phyloP scores from a whole-genome alignment of 176 grass and related monocot genomes.

The Ampelocalamus luodianensis region DNA sequence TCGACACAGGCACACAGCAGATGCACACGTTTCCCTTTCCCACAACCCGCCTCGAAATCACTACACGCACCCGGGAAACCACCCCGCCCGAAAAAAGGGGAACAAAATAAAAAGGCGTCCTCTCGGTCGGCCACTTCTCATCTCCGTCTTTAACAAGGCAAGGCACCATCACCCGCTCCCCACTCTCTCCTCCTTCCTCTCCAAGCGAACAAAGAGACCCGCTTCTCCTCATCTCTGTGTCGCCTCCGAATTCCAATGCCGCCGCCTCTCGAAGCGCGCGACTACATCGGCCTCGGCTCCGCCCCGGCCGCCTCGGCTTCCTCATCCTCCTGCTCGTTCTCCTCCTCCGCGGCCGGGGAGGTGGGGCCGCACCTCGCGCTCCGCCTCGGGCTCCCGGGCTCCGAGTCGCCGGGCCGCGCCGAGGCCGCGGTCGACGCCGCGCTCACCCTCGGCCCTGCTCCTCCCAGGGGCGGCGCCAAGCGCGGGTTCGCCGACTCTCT shows the following conservation, averaged over 20 bases:
- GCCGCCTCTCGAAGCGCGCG: conserved; percentile 54
- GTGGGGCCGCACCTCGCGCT: conserved; percentile 54
- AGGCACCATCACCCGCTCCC: background rate
- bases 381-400: conserved; percentile 59
- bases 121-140: conserved; percentile 56
- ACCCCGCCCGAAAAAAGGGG: conserved; percentile 37
- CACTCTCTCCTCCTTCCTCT: background rate
- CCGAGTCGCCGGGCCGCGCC: conserved; percentile 30
- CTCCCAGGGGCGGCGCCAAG: conserved; percentile 45
- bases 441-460: conserved; percentile 48
- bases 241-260: conserved; percentile 15
- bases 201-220: conserved; percentile 9
- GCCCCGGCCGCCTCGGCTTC: background rate
- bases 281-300: conserved; percentile 52
- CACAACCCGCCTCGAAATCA: background rate
- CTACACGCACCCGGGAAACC: conserved; percentile 39
- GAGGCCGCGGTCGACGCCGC: conserved; percentile 44
- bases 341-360: background rate
- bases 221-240: too few relatives aligned
- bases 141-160: background rate
- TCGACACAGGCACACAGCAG: background rate
- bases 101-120: conserved; percentile 40
- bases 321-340: background rate
- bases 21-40: background rate
- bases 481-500: conserved; percentile 48